phyloP scores from a whole-genome alignment of 495 filamentous ascomycete species.

The Cercophora samala region DNA sequence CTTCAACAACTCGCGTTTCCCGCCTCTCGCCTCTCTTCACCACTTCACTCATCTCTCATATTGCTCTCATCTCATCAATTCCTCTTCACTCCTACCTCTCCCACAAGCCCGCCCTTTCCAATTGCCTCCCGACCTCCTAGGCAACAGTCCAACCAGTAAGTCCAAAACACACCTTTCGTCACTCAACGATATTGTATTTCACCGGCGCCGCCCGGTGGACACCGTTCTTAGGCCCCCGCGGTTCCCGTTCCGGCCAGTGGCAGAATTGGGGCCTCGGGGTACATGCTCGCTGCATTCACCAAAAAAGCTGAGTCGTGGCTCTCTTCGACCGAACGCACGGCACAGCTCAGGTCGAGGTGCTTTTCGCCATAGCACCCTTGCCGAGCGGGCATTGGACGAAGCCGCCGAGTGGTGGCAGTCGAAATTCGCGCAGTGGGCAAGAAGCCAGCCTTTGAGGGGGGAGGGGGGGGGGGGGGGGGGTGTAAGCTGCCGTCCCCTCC shows the following conservation, averaged over 20 bases:
- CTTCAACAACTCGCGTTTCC: not conserved
- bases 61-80: not conserved
- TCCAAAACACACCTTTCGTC: not conserved
- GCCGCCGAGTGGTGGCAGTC: slow-evolving; percentile 1
- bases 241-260: slow-evolving; percentile 5
- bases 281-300: not conserved
- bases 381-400: slow-evolving; percentile 11
- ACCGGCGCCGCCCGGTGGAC: not conserved
- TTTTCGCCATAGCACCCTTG: slow-evolving; percentile 13
- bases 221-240: slow-evolving; percentile 1
- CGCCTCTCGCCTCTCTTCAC: slow-evolving; percentile 2
- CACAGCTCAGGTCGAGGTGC: not conserved
- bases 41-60: not conserved
- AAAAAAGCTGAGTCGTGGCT: slow-evolving; percentile 13
- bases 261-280: not conserved
- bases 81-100: not conserved
- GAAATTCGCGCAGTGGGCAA: slow-evolving; percentile 28
- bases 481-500: slow-evolving; percentile 8
- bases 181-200: not conserved
- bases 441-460: slow-evolving; percentile 11
- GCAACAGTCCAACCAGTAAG: slow-evolving; percentile 1
- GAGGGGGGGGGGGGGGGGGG: not conserved
- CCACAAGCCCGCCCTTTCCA: not conserved
- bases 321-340: not conserved
- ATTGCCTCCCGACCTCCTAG: not conserved